Percentiles rank a stretch among this genome's conserved stretches.
These are phyloP conservation scores for Ophiocordyceps polyrhachis-furcata DNA, from an alignment of 2,329 filamentous ascomycete species.

Conservation along the genomic window DNA sequence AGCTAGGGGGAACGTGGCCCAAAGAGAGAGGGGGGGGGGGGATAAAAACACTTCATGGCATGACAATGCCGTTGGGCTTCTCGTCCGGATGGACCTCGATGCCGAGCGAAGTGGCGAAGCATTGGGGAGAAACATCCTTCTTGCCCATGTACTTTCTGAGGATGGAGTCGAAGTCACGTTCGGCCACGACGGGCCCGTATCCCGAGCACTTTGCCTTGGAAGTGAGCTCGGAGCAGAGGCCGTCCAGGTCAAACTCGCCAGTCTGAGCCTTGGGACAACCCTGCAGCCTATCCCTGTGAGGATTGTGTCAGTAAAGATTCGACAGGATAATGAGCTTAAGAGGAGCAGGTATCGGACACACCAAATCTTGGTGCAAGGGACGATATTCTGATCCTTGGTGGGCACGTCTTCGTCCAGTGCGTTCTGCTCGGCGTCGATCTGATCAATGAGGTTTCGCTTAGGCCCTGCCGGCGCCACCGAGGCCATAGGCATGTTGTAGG, in stretches of 20 bases:
- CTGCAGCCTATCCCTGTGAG: slow-evolving; percentile 69
- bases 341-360: slow-evolving; percentile 26
- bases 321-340: background rate
- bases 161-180: slow-evolving; percentile 71
- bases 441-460: slow-evolving; percentile 55
- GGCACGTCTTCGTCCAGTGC: slow-evolving; percentile 47
- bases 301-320: background rate
- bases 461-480: slow-evolving; percentile 19
- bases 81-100: slow-evolving; percentile 24
- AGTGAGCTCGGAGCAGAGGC: slow-evolving; percentile 77
- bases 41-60: too few species aligned
- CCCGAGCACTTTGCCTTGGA: slow-evolving; percentile 94
- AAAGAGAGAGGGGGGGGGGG: too few species aligned
- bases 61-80: slow-evolving; percentile 4
- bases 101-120: slow-evolving; percentile 34
- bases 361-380: slow-evolving; percentile 89
- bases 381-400: slow-evolving; percentile 33
- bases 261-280: slow-evolving; percentile 72
- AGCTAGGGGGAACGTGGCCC: too few species aligned
- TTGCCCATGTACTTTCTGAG: slow-evolving; percentile 44
- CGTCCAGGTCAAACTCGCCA: slow-evolving; percentile 85
- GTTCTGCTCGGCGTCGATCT: slow-evolving; percentile 60
- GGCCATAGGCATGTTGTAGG: slow-evolving; percentile 44
- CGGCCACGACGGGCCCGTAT: slow-evolving; percentile 71
- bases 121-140: slow-evolving; percentile 16